phyloP scores from a whole-genome alignment of 2,329 filamentous ascomycete genomes.

The Fusarium secorum region DNA sequence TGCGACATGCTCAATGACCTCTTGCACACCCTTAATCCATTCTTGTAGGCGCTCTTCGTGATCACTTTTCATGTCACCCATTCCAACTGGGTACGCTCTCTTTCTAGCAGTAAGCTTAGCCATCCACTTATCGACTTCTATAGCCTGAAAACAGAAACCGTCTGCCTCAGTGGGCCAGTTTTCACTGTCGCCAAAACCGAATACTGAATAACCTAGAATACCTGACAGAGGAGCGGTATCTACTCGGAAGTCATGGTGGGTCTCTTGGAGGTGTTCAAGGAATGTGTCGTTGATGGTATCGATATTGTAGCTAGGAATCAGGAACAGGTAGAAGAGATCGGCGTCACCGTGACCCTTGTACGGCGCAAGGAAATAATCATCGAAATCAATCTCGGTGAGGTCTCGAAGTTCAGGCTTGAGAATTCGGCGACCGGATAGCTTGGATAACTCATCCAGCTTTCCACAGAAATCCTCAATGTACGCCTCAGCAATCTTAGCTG shows the following conservation, averaged over 20 bases:
- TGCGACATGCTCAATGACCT: constrained; percentile 71
- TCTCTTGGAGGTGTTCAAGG: constrained; percentile 86
- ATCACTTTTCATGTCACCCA: constrained; percentile 85
- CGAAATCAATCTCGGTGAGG: constrained; percentile 86
- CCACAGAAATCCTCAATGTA: constrained; percentile 65
- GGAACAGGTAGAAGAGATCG: constrained; percentile 81
- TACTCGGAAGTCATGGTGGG: constrained; percentile 95
- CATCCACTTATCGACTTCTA: constrained; percentile 94
- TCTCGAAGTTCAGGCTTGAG: constrained; percentile 73
- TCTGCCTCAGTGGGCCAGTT: constrained; percentile 91
- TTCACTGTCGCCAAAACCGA: constrained; percentile 90
- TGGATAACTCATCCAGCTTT: constrained; percentile 59
- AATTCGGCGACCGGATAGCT: constrained; percentile 50
- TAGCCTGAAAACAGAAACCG: constrained; percentile 92
- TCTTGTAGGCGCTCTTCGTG: constrained; percentile 72
- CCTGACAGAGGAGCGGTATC: constrained; percentile 83
- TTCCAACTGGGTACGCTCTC: constrained; percentile 86
- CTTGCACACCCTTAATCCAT: constrained; percentile 79
- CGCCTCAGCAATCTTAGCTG: constrained; percentile 73
- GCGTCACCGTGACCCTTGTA: constrained; percentile 67
- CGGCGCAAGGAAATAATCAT: constrained; percentile 86
- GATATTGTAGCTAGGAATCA: constrained; percentile 94
- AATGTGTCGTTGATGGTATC: constrained; percentile 91
- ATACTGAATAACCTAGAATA: constrained; percentile 88
- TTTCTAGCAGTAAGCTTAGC: constrained; percentile 89